A percentile compares a stretch with the other conserved stretches of the same genome.
phyloP scores from a whole-genome alignment of 2,329 filamentous ascomycete genomes.

The Monilinia polystroma region DNA sequence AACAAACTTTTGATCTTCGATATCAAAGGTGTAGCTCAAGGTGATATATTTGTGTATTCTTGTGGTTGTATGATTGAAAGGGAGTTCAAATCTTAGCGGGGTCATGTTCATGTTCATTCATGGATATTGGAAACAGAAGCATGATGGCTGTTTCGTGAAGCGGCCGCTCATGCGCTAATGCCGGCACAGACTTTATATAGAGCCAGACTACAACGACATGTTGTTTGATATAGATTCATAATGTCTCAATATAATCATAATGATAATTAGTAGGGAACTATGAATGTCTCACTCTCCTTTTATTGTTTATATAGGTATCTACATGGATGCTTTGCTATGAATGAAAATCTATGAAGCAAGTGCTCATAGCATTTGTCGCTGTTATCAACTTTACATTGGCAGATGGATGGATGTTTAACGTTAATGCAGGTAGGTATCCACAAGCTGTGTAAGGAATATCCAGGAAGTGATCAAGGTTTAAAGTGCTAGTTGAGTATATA shows the following conservation, averaged over 20 bases:
- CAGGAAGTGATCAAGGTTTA: background rate
- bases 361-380: background rate
- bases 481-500: background rate
- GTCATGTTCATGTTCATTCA: slow-evolving; percentile 10
- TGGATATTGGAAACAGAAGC: slow-evolving; percentile 14
- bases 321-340: too few relatives aligned
- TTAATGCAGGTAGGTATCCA: slow-evolving; percentile 10
- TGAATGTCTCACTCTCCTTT: background rate
- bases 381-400: background rate
- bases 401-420: background rate
- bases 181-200: background rate
- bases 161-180: slow-evolving; percentile 17
- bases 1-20: background rate
- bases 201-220: slow-evolving; percentile 5
- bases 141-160: slow-evolving; percentile 19
- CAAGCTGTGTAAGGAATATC: slow-evolving; percentile 4
- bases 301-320: background rate
- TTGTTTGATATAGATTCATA: slow-evolving; percentile 12
- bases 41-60: slow-evolving; percentile 2
- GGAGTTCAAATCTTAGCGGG: slow-evolving; percentile 18
- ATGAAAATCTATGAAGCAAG: background rate
- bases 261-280: background rate
- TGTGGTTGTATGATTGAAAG: slow-evolving; percentile 15
- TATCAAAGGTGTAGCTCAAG: background rate
- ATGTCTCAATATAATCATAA: slow-evolving; percentile 11